These are phyloP conservation scores for Tetrapisispora phaffii DNA, from an alignment of 805 yeast species.

Conservation along the genomic window DNA sequence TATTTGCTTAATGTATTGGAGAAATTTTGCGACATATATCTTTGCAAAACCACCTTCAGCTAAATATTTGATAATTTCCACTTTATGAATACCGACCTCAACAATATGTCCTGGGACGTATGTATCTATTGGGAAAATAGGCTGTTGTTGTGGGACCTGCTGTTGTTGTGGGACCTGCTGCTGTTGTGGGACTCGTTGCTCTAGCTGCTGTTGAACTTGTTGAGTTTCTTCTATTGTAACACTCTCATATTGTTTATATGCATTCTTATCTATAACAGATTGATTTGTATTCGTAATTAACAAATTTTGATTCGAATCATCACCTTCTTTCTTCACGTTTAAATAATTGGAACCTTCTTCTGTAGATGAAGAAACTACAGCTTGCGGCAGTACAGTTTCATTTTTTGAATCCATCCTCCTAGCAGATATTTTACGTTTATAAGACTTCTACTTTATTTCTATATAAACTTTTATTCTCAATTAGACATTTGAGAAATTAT, in stretches of 20 bases:
- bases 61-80: slow-evolving; percentile 45
- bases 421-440: no score
- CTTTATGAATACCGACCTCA: slow-evolving; percentile 52
- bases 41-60: slow-evolving; percentile 79
- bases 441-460: neutral
- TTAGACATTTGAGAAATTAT: no score
- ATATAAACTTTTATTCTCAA: no score
- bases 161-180: neutral
- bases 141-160: neutral
- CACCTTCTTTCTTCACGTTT: neutral
- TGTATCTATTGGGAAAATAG: slow-evolving; percentile 7
- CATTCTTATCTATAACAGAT: neutral
- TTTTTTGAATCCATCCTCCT: neutral
- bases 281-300: neutral
- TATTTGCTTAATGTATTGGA: slow-evolving; percentile 20
- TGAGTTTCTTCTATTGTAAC: slow-evolving; percentile 12
- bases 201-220: slow-evolving; percentile 5
- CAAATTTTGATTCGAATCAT: neutral
- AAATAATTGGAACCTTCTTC: neutral
- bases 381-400: neutral
- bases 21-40: slow-evolving; percentile 55
- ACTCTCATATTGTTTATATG: slow-evolving; percentile 3
- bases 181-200: neutral
- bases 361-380: neutral
- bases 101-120: slow-evolving; percentile 39